Evolutionary conservation across 2,329 filamentous ascomycete species (phyloP).

Genomic region (Trichophyton mentagrophytes): DNA sequence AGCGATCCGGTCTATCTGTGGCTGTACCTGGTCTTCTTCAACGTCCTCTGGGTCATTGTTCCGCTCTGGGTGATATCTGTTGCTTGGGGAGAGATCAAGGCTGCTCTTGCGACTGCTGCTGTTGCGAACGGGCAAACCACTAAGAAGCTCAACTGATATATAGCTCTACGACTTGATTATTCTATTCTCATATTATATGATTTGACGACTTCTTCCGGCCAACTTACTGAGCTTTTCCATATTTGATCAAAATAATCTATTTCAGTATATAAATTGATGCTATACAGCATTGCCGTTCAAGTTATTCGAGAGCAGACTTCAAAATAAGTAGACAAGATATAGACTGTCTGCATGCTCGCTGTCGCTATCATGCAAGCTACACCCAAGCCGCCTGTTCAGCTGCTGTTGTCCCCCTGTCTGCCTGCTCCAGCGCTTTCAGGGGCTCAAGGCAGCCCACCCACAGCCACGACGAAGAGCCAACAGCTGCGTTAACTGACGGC

Average conservation of each 20-base stretch:
- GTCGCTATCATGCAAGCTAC: no score
- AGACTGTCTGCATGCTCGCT: no score
- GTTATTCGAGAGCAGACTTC: no score
- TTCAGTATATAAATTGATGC: no score
- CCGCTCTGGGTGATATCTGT: slow-evolving; percentile 46
- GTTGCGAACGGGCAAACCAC: neutral
- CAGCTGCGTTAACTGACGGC: neutral
- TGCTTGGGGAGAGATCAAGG: slow-evolving; percentile 34
- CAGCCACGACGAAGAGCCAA: neutral
- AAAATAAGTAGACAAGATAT: no score
- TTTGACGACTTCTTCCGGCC: neutral
- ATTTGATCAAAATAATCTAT: no score
- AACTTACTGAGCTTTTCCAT: no score
- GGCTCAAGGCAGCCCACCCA: neutral
- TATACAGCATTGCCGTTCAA: no score
- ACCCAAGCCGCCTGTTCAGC: no score
- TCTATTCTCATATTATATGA: neutral
- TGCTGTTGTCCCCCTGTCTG: neutral
- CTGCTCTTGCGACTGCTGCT: slow-evolving; percentile 25
- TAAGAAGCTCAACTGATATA: slow-evolving; percentile 5
- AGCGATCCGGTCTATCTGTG: slow-evolving; percentile 50
- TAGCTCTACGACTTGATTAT: neutral
- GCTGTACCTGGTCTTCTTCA: slow-evolving; percentile 53
- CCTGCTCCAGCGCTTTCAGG: neutral
- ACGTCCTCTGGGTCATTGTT: slow-evolving; percentile 49